Evolutionary conservation across 2,329 filamentous ascomycete species (phyloP).

Genomic region (Coccinonectria pachysandricola): DNA sequence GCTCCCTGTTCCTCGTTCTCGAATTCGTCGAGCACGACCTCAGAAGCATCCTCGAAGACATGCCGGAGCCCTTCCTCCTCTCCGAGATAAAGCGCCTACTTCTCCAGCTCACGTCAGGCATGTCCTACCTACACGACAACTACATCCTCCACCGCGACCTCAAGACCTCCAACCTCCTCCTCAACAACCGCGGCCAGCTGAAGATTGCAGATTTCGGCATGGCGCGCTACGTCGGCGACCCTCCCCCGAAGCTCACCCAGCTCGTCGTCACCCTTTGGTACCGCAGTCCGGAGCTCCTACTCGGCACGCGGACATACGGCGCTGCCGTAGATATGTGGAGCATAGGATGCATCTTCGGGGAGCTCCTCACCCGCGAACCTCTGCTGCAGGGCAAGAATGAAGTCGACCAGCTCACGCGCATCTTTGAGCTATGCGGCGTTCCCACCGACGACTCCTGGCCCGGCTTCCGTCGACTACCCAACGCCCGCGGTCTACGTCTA

Average conservation of each 20-base stretch:
- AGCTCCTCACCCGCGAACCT: constrained; percentile 74
- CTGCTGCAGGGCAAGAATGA: constrained; percentile 85
- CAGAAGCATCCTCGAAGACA: constrained; percentile 83
- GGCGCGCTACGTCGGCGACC: constrained; percentile 79
- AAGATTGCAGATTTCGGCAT: constrained; percentile 98
- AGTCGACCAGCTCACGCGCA: constrained; percentile 77
- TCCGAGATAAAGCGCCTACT: constrained; percentile 90
- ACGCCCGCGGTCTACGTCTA: constrained; percentile 69
- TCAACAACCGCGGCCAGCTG: constrained; percentile 89
- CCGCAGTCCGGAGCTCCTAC: constrained; percentile 77
- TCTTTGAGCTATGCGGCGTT: constrained; percentile 82
- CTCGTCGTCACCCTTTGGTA: constrained; percentile 98
- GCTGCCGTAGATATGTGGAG: constrained; percentile 88
- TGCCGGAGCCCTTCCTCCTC: constrained; percentile 85
- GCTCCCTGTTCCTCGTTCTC: constrained; percentile 80
- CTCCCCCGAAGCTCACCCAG: constrained; percentile 70
- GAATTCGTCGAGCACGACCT: constrained; percentile 97
- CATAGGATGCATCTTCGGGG: constrained; percentile 89
- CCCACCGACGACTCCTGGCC: constrained; percentile 81
- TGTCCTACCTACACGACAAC: constrained; percentile 75
- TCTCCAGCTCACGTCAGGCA: constrained; percentile 68
- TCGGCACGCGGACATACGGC: constrained; percentile 69
- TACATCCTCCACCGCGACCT: constrained; percentile 92
- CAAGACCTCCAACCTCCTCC: constrained; percentile 86
- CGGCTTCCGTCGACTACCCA: constrained; percentile 73